phyloP scores from a whole-genome alignment of 176 grass and related monocot species.

The Aegilops speltoides region DNA sequence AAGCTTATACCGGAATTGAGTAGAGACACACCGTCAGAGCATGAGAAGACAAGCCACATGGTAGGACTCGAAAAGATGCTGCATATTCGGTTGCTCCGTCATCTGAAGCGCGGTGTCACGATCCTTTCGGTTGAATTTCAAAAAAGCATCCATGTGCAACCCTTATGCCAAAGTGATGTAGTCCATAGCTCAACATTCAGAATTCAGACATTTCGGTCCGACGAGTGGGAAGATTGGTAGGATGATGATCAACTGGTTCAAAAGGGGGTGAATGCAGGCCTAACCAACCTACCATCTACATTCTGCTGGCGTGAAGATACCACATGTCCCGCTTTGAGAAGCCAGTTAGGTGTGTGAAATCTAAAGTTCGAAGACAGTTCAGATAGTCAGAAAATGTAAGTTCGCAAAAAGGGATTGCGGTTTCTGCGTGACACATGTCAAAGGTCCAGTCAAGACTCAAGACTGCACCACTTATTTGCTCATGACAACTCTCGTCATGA shows the following conservation, averaged over 20 bases:
- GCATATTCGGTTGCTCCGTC: constrained; percentile 19
- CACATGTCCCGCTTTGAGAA: neutral
- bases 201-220: neutral
- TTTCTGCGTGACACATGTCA: neutral
- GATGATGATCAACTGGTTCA: neutral
- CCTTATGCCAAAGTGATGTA: neutral
- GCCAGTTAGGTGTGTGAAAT: neutral
- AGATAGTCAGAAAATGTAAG: neutral
- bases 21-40: neutral
- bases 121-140: constrained; percentile 36
- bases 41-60: constrained; percentile 31
- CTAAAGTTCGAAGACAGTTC: neutral
- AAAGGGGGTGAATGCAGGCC: neutral
- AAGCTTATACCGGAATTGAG: neutral
- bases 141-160: constrained; percentile 30
- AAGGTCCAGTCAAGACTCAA: neutral
- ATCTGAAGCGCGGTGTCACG: neutral
- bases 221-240: constrained; percentile 13
- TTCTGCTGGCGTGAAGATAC: neutral
- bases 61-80: constrained; percentile 30
- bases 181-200: neutral
- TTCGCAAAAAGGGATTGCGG: neutral
- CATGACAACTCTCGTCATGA: neutral
- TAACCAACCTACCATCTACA: neutral
- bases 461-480: neutral